Conservation (phyloP, 139 green algal genomes). For the Chlorella sorokiniana region DNA sequence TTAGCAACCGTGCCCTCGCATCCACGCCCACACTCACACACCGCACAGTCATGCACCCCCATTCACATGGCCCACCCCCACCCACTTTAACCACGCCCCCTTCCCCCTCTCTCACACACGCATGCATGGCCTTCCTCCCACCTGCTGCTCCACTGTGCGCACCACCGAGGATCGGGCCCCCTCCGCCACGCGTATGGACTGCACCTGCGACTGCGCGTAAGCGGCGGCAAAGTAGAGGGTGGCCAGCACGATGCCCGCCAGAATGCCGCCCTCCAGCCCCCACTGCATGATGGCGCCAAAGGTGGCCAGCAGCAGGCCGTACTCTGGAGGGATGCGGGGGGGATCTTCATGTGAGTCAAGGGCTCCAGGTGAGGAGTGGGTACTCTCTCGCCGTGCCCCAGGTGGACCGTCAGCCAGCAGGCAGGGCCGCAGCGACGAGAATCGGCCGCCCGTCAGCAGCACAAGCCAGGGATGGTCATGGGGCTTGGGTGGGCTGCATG, state of each 20-base stretch:
- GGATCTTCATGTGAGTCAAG: too few relatives aligned
- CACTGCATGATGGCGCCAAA: conserved; percentile 73
- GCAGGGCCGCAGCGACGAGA: background rate
- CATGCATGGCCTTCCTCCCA: background rate
- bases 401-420: too few relatives aligned
- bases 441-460: too few relatives aligned
- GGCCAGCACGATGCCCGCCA: conserved; percentile 66
- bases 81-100: too few relatives aligned
- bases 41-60: background rate
- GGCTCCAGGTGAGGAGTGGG: too few relatives aligned
- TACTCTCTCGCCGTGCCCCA: too few relatives aligned
- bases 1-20: too few relatives aligned
- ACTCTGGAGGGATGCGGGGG: conserved; percentile 53
- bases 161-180: conserved; percentile 49
- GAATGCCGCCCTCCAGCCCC: conserved; percentile 68
- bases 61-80: too few relatives aligned
- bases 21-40: too few relatives aligned
- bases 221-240: conserved; percentile 74
- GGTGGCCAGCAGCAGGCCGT: conserved; percentile 70
- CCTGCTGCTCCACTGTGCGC: conserved; percentile 52
- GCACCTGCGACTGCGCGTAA: conserved; percentile 53
- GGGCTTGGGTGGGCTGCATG: too few relatives aligned
- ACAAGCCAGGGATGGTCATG: too few relatives aligned
- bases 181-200: conserved; percentile 49
- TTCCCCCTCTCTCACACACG: background rate